Conservation (phyloP, 495 filamentous ascomycete genomes). For the Penicillium goetzii region DNA sequence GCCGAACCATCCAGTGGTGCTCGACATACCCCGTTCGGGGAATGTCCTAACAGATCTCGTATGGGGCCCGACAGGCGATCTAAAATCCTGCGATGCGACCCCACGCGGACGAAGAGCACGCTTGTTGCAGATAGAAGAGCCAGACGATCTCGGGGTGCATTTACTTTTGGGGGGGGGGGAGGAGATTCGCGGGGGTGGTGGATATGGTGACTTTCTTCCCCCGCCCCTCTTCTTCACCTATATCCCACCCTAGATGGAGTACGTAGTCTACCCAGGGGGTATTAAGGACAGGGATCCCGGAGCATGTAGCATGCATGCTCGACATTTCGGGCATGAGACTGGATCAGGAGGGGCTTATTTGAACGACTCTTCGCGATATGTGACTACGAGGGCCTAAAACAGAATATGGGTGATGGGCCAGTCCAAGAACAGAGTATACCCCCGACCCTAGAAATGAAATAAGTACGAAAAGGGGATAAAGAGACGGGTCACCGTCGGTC, state of each 20-base stretch:
- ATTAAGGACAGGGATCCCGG: neutral
- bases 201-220: neutral
- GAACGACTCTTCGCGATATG: neutral
- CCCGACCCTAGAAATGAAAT: neutral
- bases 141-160: constrained; percentile 21
- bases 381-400: constrained; percentile 1
- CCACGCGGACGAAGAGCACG: constrained; percentile 11
- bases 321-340: constrained; percentile 10
- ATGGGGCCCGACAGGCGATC: constrained; percentile 5
- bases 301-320: constrained; percentile 4
- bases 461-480: neutral
- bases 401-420: neutral
- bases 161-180: constrained; percentile 16
- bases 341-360: constrained; percentile 3
- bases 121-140: neutral
- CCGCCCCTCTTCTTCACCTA: neutral
- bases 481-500: neutral
- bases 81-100: constrained; percentile 24
- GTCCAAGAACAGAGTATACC: neutral
- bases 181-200: neutral
- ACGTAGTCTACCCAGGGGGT: neutral
- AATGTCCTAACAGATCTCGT: constrained; percentile 5
- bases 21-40: constrained; percentile 10
- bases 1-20: neutral
- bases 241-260: neutral